phyloP scores from a whole-genome alignment of 2,329 filamentous ascomycete genomes.

The Trichoderma sp. region DNA sequence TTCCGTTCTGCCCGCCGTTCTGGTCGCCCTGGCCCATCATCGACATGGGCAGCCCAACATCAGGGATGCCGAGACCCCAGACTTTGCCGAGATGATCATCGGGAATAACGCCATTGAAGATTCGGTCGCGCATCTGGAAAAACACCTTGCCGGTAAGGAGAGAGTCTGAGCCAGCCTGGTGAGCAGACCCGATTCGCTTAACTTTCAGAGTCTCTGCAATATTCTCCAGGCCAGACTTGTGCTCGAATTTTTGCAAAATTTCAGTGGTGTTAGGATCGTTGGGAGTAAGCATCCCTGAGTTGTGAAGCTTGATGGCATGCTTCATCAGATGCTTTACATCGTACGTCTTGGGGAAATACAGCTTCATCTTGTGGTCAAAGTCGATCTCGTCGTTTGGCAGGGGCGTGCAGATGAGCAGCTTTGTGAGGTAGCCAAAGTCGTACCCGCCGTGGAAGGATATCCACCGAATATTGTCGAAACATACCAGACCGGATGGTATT shows the following conservation, averaged over 20 bases:
- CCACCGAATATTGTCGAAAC: slow-evolving; percentile 89
- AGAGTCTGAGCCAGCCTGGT: slow-evolving; percentile 92
- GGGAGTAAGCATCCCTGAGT: slow-evolving; percentile 64
- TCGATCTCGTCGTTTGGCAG: slow-evolving; percentile 88
- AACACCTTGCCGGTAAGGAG: slow-evolving; percentile 93
- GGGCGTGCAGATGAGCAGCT: slow-evolving; percentile 81
- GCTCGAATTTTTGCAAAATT: slow-evolving; percentile 81
- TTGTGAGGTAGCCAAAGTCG: slow-evolving; percentile 96
- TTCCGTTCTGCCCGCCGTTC: slow-evolving; percentile 54
- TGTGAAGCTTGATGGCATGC: slow-evolving; percentile 73
- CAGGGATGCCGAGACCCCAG: slow-evolving; percentile 83
- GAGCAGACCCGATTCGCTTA: slow-evolving; percentile 82
- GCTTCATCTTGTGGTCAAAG: slow-evolving; percentile 85
- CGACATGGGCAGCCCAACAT: slow-evolving; percentile 51
- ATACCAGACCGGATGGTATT: slow-evolving; percentile 88
- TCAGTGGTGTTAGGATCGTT: slow-evolving; percentile 68
- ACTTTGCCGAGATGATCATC: slow-evolving; percentile 87
- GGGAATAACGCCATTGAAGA: slow-evolving; percentile 82
- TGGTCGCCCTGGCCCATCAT: slow-evolving; percentile 38
- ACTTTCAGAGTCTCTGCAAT: slow-evolving; percentile 92
- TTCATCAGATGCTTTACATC: slow-evolving; percentile 99
- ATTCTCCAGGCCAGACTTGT: slow-evolving; percentile 90
- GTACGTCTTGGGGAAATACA: slow-evolving; percentile 91
- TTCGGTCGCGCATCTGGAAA: slow-evolving; percentile 86
- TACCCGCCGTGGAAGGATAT: slow-evolving; percentile 98